These are phyloP conservation scores for Fusarium pininemorale DNA, from an alignment of 2,329 filamentous ascomycete genomes.

Conservation along the genomic window DNA sequence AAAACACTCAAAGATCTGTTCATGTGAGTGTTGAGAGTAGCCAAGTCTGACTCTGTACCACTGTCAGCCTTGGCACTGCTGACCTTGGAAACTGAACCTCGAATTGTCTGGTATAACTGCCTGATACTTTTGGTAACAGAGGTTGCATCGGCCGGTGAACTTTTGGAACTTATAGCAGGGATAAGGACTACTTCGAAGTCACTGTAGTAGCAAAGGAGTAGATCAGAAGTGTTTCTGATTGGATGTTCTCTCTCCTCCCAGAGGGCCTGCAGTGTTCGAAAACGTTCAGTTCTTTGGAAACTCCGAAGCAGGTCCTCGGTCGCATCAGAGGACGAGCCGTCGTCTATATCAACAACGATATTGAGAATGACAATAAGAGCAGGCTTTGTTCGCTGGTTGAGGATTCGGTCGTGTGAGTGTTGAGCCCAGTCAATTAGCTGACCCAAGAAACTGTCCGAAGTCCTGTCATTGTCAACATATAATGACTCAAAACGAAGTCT, in stretches of 20 bases:
- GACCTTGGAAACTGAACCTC: not conserved
- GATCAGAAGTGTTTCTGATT: not conserved
- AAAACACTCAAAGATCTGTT: not conserved
- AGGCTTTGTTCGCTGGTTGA: slow-evolving; percentile 4
- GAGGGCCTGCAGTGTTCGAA: not conserved
- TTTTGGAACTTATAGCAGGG: not conserved
- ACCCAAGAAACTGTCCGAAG: not conserved
- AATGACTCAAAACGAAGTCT: rapidly evolving
- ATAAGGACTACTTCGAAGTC: slow-evolving; percentile 11
- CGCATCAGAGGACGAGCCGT: not conserved
- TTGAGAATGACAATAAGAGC: slow-evolving; percentile 22
- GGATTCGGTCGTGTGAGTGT: slow-evolving; percentile 12
- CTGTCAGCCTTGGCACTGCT: not conserved
- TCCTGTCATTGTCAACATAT: rapidly evolving
- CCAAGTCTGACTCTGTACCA: not conserved
- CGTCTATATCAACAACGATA: not conserved
- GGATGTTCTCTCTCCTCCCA: not conserved
- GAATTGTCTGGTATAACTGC: not conserved
- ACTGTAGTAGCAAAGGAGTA: slow-evolving; percentile 14
- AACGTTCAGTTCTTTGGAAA: not conserved
- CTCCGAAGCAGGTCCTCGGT: not conserved
- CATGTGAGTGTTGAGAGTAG: slow-evolving; percentile 1
- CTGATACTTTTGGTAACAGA: not conserved
- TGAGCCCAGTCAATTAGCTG: slow-evolving; percentile 18
- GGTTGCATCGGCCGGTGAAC: not conserved